These are phyloP conservation scores for Leishmania turanica DNA, from an alignment of 208 protist species.

Conservation along the genomic window DNA sequence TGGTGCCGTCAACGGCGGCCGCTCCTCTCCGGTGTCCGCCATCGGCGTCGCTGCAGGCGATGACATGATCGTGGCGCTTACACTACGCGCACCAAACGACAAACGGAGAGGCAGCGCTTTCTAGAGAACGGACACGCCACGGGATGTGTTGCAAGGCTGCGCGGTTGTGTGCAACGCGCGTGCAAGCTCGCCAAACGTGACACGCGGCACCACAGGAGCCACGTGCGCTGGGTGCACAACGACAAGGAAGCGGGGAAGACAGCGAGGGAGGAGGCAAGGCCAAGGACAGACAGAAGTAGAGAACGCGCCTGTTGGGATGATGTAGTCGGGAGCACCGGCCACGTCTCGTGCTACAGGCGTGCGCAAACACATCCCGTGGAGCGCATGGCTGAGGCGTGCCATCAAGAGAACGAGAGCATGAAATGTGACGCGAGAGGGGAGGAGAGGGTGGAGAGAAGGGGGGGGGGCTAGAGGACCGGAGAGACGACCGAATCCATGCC, in stretches of 20 bases:
- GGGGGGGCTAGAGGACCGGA: neutral
- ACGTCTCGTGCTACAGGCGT: neutral
- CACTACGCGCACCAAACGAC: neutral
- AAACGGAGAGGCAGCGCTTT: neutral
- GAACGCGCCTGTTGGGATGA: too few relatives aligned
- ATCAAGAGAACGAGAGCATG: neutral
- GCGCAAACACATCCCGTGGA: neutral
- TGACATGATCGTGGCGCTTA: neutral
- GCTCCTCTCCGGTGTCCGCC: neutral
- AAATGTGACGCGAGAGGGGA: neutral
- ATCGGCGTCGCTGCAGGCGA: neutral
- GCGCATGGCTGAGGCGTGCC: neutral
- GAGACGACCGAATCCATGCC: neutral
- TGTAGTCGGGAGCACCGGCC: neutral
- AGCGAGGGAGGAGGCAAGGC: neutral
- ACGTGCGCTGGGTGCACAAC: neutral
- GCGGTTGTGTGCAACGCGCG: neutral
- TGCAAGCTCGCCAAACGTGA: neutral
- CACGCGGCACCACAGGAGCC: neutral
- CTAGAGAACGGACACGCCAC: neutral
- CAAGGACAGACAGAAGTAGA: neutral
- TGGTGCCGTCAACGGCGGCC: neutral
- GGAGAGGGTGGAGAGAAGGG: neutral
- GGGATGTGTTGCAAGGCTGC: neutral
- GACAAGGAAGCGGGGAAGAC: neutral